These are phyloP conservation scores for Xeromyces bisporus DNA, from an alignment of 495 filamentous ascomycete genomes.

Conservation along the genomic window DNA sequence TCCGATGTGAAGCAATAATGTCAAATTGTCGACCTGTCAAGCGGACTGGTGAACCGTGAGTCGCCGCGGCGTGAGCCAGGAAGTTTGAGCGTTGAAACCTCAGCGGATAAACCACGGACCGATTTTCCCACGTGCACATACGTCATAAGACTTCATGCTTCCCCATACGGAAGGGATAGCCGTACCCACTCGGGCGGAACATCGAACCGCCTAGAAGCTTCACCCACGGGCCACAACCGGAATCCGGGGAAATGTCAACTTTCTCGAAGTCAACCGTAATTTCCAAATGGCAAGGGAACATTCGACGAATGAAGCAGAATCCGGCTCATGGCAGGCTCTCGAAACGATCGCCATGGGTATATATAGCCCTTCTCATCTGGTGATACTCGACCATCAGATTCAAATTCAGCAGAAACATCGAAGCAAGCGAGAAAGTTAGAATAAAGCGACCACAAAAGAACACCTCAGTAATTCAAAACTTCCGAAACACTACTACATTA, in stretches of 20 bases:
- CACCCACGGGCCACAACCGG: not conserved
- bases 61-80: too few species aligned
- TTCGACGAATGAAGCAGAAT: not conserved
- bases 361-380: not conserved
- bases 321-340: not conserved
- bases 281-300: not conserved
- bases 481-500: conserved; percentile 1
- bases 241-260: not conserved
- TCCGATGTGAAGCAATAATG: too few species aligned
- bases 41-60: too few species aligned
- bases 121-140: too few species aligned
- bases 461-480: conserved; percentile 1
- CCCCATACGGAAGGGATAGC: too few species aligned
- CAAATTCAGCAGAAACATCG: not conserved
- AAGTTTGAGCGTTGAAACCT: too few species aligned
- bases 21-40: too few species aligned
- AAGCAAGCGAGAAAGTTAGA: not conserved
- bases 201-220: not conserved
- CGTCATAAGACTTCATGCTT: too few species aligned
- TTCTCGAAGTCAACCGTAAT: not conserved
- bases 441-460: conserved; percentile 2
- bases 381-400: not conserved
- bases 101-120: too few species aligned
- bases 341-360: not conserved
- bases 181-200: too few species aligned